Evolutionary conservation across 306 rosid species (phyloP), one percentile per base, ranked within the genome.

Genomic region (Cicer bijugum): DNA sequence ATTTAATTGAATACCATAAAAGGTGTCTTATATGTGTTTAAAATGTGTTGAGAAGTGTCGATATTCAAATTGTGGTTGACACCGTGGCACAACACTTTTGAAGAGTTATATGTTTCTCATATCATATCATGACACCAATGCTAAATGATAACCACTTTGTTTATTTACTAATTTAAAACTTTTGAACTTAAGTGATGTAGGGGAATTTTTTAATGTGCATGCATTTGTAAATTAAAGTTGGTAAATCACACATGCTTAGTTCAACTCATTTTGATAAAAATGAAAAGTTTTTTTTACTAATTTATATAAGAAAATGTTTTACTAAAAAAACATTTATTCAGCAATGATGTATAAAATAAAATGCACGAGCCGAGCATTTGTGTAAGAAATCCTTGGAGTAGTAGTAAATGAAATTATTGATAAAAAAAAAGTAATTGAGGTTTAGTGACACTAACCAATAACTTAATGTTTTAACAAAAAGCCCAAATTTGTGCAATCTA

Each of bases 401-500:
- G 11, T 56, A 1, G 3, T 6, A 33, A 63, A 40, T 47, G 53
- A 12, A 63, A 62, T 45, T 53, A 44, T 53, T 16, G 35, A n/a
- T 38, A 38, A 19, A 56, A 28, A 20, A 28, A 28, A 28, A 76
- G 57, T 64, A 68, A 12, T 77, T 39, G 7, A 42, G 51, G 47
- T 53, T 44, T 45, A 66, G 42, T 4, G 74, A 20, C n/a, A 69
- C 1, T 77, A 66, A 70, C 39, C 46, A 45, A 66, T 33, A 56
- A 45, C 28, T 61, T 20, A 68, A 52, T 72, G 20, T 14, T 19
- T 53, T 9, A 74, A 17, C 33, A 74, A 75, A 75, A 79, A 47
- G 78, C 86, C 51, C 68, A 83, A 64, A 75, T 17, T 75, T 73
- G 19, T 68, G 78, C 38, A 61, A 60, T 72, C 52, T 16, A 23